These are phyloP conservation scores for Thermothielavioides terrestris DNA, from an alignment of 495 filamentous ascomycete species.

Conservation along the genomic window DNA sequence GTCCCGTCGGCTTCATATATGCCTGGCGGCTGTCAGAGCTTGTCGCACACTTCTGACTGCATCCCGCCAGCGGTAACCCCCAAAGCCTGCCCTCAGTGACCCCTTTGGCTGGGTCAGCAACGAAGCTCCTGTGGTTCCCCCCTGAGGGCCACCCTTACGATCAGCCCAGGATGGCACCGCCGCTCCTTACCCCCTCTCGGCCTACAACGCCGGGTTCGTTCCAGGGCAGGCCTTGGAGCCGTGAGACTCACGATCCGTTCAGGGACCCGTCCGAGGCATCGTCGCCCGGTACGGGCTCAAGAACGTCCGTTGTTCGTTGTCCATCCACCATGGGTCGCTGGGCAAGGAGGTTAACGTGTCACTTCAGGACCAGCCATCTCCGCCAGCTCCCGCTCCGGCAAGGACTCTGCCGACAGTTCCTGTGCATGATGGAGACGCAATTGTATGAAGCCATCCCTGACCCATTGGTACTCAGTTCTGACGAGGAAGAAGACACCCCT, in stretches of 20 bases:
- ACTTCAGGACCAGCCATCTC: neutral
- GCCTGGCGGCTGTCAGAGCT: neutral
- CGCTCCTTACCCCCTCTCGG: neutral
- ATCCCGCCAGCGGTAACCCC: neutral
- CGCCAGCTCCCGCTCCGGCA: neutral
- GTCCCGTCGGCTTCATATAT: neutral
- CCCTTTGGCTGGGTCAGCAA: neutral
- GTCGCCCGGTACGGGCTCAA: conserved; percentile 12
- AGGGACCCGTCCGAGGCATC: conserved; percentile 20
- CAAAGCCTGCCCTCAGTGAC: too few species aligned
- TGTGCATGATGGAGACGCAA: neutral
- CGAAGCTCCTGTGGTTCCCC: neutral
- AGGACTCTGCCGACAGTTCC: neutral
- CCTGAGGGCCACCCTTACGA: neutral
- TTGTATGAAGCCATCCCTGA: too few species aligned
- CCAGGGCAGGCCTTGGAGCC: neutral
- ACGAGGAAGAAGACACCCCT: conserved; percentile 6
- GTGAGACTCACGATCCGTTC: conserved; percentile 17
- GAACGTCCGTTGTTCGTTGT: conserved; percentile 14
- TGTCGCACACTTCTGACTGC: neutral
- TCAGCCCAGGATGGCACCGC: neutral
- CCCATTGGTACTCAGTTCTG: neutral
- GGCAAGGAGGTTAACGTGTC: conserved; percentile 2
- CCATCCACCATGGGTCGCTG: too few species aligned
- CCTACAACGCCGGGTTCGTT: conserved; percentile 5